Base-by-base conservation (phyloP, 345 rosid species). In the Corchorus capsularis region DNA sequence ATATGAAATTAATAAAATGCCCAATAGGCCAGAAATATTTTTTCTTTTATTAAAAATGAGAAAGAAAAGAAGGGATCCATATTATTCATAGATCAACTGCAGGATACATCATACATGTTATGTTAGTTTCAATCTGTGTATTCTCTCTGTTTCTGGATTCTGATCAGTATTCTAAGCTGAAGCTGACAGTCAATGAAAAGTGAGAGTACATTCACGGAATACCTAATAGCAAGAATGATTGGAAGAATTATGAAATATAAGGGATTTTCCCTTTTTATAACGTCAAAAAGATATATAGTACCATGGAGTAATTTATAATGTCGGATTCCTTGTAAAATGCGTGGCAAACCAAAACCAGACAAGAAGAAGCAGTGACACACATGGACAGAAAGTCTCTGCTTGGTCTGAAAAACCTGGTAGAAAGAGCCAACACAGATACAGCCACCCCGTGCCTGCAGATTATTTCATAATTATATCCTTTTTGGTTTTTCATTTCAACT, bases 151-250 rank as follows among this genome's bases (percentile, higher is more conserved):
- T 10, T 35, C 64, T 12, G 17, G 64, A 27, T 60, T 45, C 43
- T 27, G 8, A 27, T 35, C 39, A 60, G 63, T 4, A 60, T 27
- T 27, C 0, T 46, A 46, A 20, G 55, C 71, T 12, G 39, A 66
- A 68, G 14, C 41, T 68, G 56, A 5, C 41, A 34, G 65, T 46
- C 69, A 19, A 43, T 65, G 69, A 45, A 68, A 68, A 68, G 16
- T 49, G 57, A 45, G 55, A 20, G 55, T 67, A 46, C 55, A 46
- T 20, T 64, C 69, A 64, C 50, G 50, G 71, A 45, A 63, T 37
- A 5, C 43, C 27, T 8, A 15, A n/a, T n/a, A 15, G 45, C n/a
- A 13, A 32, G 1, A 32, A 61, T 61, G 2, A 2, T 56, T 11
- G 19, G 4, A 34, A 19, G 8, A 56, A 8, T 19, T 19, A 56